Percentiles rank a stretch among this genome's conserved stretches.
phyloP scores from a whole-genome alignment of 257 asterid species.

The Solanum commersonii region DNA sequence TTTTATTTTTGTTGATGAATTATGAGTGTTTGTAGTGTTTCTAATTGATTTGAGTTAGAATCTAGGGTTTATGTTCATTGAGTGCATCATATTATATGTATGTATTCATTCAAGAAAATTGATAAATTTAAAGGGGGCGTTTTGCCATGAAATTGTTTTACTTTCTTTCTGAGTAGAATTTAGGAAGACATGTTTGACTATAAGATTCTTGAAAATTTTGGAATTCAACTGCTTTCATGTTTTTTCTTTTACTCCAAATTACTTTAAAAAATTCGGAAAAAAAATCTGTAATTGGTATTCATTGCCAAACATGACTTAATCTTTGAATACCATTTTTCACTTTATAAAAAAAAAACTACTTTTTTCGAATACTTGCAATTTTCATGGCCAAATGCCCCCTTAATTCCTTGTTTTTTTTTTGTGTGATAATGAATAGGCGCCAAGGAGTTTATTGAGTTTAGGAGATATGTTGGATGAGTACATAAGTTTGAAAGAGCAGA shows the following conservation, averaged over 20 bases:
- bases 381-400: neutral
- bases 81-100: neutral
- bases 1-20: neutral
- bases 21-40: neutral
- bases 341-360: neutral
- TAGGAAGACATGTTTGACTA: neutral
- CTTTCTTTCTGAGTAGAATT: neutral
- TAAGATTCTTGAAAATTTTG: neutral
- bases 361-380: neutral
- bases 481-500: slow-evolving; percentile 71
- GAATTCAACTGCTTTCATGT: neutral
- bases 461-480: slow-evolving; percentile 81
- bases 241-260: too few species aligned
- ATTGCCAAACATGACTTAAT: neutral
- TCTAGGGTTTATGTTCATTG: neutral
- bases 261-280: rapidly evolving
- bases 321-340: neutral
- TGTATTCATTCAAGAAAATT: neutral
- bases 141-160: too few species aligned
- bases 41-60: neutral
- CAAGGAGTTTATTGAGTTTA: slow-evolving; percentile 76
- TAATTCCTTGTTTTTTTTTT: neutral
- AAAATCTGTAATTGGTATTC: neutral
- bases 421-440: slow-evolving; percentile 36
- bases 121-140: neutral